Evolutionary conservation across 2,329 filamentous ascomycete species (phyloP).

Genomic region (Cladosporium halotolerans): DNA sequence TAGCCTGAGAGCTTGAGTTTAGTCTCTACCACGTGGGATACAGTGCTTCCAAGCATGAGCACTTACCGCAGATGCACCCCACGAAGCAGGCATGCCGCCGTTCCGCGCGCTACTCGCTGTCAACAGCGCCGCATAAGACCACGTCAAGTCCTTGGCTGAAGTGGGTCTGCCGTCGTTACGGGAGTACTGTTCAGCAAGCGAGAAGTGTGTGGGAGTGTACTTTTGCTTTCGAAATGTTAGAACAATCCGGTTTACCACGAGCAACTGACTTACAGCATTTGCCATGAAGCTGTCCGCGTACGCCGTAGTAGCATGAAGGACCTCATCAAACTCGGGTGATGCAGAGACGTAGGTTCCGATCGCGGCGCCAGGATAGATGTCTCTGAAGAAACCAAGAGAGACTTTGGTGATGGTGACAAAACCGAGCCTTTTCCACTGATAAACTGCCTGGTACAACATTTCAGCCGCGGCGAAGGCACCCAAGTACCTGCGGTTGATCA

Average conservation of each 20-base stretch:
- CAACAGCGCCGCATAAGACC: slow-evolving; percentile 66
- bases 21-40: neutral
- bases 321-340: slow-evolving; percentile 29
- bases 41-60: neutral
- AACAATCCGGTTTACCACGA: neutral
- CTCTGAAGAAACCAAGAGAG: slow-evolving; percentile 66
- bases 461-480: slow-evolving; percentile 71
- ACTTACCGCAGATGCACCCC: slow-evolving; percentile 34
- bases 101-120: slow-evolving; percentile 55
- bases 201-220: slow-evolving; percentile 53
- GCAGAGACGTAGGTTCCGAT: slow-evolving; percentile 58
- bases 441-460: slow-evolving; percentile 69
- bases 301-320: slow-evolving; percentile 54
- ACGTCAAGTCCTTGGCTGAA: slow-evolving; percentile 62
- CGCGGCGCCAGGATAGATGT: slow-evolving; percentile 52
- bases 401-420: slow-evolving; percentile 58
- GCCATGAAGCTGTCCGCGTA: slow-evolving; percentile 56
- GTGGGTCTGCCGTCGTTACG: slow-evolving; percentile 44
- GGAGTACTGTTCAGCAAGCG: slow-evolving; percentile 61
- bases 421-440: slow-evolving; percentile 60
- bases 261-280: slow-evolving; percentile 15
- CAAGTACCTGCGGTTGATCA: slow-evolving; percentile 44
- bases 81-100: slow-evolving; percentile 50
- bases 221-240: slow-evolving; percentile 17
- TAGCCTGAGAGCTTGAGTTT: slow-evolving; percentile 2